A percentile compares a stretch with the other conserved stretches of the same genome.
Evolutionary conservation across 805 yeast genomes (phyloP).

Genomic region (Millerozyma acaciae): DNA sequence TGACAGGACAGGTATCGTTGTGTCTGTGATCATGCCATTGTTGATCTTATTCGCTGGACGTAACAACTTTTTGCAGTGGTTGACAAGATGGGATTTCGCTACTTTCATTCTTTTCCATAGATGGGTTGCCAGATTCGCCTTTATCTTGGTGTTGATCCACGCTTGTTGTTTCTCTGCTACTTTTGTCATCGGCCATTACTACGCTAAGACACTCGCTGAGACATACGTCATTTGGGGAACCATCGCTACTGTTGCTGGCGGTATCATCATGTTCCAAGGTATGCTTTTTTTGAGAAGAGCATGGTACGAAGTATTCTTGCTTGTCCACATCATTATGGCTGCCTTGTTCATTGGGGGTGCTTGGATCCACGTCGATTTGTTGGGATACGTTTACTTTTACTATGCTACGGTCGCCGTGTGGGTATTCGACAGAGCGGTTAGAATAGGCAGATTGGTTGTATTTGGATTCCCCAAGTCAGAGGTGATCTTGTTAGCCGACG

Average conservation of each 20-base stretch:
- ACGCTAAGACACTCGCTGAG: slow-evolving; percentile 12
- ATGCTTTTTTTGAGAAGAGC: slow-evolving; percentile 30
- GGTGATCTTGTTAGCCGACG: slow-evolving; percentile 28
- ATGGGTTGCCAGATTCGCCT: slow-evolving; percentile 38
- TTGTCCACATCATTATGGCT: slow-evolving; percentile 34
- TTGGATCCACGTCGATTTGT: slow-evolving; percentile 37
- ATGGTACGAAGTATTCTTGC: slow-evolving; percentile 35
- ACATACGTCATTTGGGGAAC: slow-evolving; percentile 32
- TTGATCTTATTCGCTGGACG: slow-evolving; percentile 58
- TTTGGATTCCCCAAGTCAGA: slow-evolving; percentile 36
- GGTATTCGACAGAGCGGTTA: slow-evolving; percentile 31
- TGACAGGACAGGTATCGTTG: slow-evolving; percentile 52
- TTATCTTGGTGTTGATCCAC: slow-evolving; percentile 29
- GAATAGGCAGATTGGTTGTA: slow-evolving; percentile 23
- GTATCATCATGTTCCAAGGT: slow-evolving; percentile 28
- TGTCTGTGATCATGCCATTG: slow-evolving; percentile 46
- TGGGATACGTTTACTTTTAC: slow-evolving; percentile 28
- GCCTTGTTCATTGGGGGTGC: slow-evolving; percentile 42
- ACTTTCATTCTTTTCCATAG: slow-evolving; percentile 42
- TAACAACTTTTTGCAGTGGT: slow-evolving; percentile 56
- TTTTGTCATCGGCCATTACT: slow-evolving; percentile 5
- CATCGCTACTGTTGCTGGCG: slow-evolving; percentile 33
- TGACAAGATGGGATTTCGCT: slow-evolving; percentile 53
- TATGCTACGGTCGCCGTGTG: slow-evolving; percentile 34
- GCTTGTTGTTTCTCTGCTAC: slow-evolving; percentile 25